Evolutionary conservation across 108 stramenopile species (phyloP).

Genomic region (Epithemia pelagica): DNA sequence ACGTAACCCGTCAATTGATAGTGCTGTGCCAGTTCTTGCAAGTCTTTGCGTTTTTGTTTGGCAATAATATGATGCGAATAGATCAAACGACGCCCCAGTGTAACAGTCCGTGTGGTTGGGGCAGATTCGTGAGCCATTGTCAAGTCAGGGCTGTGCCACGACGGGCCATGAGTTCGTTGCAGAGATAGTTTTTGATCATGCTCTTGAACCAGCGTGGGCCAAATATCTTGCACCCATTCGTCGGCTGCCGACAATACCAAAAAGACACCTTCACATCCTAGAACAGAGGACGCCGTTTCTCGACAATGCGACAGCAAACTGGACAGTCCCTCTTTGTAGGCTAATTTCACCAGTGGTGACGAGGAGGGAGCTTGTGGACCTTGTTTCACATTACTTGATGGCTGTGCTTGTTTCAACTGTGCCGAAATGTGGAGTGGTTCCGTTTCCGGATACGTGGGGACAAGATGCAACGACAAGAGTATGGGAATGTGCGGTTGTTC

Average conservation of each 20-base stretch:
- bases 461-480: constrained; percentile 37
- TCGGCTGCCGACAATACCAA: constrained; percentile 49
- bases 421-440: constrained; percentile 17
- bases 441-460: constrained; percentile 36
- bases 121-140: no score
- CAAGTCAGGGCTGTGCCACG: no score
- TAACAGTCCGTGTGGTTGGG: no score
- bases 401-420: not conserved
- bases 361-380: not conserved
- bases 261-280: constrained; percentile 63
- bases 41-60: constrained; percentile 57
- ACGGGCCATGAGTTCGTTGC: not conserved
- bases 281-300: constrained; percentile 9
- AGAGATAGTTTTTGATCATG: not conserved
- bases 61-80: constrained; percentile 87
- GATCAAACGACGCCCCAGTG: constrained; percentile 56
- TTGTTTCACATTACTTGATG: not conserved
- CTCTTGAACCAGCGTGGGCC: constrained; percentile 12
- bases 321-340: constrained; percentile 5
- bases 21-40: constrained; percentile 44
- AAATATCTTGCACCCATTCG: constrained; percentile 60
- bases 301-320: constrained; percentile 17
- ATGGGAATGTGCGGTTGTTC: constrained; percentile 8
- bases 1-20: constrained; percentile 59
- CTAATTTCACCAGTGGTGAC: constrained; percentile 32